phyloP scores from a whole-genome alignment of 495 filamentous ascomycete genomes.

The Amphirosellinia nigrospora region DNA sequence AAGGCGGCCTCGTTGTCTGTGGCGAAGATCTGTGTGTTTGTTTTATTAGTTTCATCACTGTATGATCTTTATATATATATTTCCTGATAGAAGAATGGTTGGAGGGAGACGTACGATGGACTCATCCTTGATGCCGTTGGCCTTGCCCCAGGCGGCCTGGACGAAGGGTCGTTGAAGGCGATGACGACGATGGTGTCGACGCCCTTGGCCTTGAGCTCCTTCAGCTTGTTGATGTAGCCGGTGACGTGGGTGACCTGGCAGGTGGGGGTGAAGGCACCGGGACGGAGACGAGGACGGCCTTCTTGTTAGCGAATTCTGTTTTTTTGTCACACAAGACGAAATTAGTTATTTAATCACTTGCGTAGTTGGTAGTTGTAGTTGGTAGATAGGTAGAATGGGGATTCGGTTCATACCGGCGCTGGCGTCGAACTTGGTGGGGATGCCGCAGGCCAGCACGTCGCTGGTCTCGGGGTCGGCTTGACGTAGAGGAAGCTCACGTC shows the following conservation, averaged over 20 bases:
- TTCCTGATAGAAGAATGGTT: background rate
- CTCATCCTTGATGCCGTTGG: conserved; percentile 80
- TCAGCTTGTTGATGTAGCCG: conserved; percentile 78
- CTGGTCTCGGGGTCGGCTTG: conserved; percentile 68
- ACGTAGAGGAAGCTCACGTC: conserved; percentile 82
- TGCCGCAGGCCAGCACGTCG: conserved; percentile 76
- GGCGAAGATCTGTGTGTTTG: conserved; percentile 75
- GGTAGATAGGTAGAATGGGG: background rate
- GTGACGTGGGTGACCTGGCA: conserved; percentile 89
- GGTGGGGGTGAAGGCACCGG: conserved; percentile 94
- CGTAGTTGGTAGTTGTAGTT: too few species aligned
- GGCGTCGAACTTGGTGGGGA: conserved; percentile 80
- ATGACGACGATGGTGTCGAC: conserved; percentile 87
- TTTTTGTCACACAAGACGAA: too few species aligned
- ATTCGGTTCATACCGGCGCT: conserved; percentile 61
- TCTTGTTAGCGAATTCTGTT: conserved; percentile 83
- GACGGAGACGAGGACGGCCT: conserved; percentile 88
- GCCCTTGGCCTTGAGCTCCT: conserved; percentile 78
- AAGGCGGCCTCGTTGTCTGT: conserved; percentile 78
- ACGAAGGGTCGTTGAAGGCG: conserved; percentile 90
- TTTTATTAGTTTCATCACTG: conserved; percentile 2
- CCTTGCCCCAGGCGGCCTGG: conserved; percentile 96
- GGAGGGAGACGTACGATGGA: conserved; percentile 65
- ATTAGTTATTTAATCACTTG: too few species aligned
- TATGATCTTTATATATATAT: background rate